Evolutionary conservation across 257 asterid species (phyloP).

Genomic region (Nicotiana attenuata): DNA sequence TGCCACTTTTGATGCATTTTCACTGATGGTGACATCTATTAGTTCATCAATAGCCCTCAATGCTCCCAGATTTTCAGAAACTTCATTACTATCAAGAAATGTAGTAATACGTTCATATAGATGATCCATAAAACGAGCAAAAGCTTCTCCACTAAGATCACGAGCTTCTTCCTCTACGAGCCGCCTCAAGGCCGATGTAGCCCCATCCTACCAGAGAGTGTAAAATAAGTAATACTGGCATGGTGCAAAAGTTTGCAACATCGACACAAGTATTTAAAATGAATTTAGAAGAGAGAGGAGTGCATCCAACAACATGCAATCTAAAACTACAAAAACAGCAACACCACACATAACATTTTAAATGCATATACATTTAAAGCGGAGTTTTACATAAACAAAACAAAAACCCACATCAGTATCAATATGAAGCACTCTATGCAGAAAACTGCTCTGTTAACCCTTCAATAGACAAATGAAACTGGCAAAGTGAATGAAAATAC

Average conservation of each 20-base stretch:
- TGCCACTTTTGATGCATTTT: conserved; percentile 88
- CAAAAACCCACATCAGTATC: neutral
- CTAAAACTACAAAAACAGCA: neutral
- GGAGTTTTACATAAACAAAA: neutral
- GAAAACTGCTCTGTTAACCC: neutral
- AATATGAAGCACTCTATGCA: neutral
- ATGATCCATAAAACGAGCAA: conserved; percentile 88
- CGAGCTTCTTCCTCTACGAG: conserved; percentile 86
- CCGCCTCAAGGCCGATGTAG: conserved; percentile 66
- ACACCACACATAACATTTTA: neutral
- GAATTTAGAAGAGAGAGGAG: neutral
- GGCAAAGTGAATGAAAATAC: neutral
- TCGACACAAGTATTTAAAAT: neutral
- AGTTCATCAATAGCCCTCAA: conserved; percentile 94
- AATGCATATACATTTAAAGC: neutral
- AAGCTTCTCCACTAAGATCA: conserved; percentile 80
- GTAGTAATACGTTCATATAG: conserved; percentile 71
- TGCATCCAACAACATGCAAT: neutral
- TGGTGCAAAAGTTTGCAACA: neutral
- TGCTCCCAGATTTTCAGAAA: conserved; percentile 91
- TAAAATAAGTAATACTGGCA: neutral
- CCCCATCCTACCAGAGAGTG: conserved; percentile 59
- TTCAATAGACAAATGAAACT: neutral
- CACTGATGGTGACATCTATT: conserved; percentile 83
- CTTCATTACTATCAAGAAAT: conserved; percentile 81